Base-by-base conservation (phyloP, 1,139 yeast species). In the Sugiyamaella japonica region DNA sequence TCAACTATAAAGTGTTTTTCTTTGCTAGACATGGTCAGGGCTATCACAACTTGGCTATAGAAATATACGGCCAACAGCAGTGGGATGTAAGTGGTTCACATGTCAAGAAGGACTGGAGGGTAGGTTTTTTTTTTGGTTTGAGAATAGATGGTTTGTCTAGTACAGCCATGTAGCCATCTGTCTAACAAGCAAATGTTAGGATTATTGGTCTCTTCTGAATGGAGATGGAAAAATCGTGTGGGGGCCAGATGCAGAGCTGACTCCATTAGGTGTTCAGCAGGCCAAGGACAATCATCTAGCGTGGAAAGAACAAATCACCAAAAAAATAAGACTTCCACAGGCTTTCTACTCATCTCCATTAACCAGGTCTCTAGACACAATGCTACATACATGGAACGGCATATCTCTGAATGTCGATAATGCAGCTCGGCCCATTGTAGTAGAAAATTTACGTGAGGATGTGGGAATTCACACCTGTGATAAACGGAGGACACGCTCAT, bases 11-110 rank as follows among this genome's bases (percentile, higher is more conserved):
- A 66, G 66, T 86, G 42, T 60, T 86, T 5, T 77, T 83, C 52
- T 72, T 85, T 51, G 90, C 88, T 1, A 75, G 95, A 56, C 95
- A 87, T 64, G 95, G 95, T 7, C 87, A 86, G 69, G 95, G 95
- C 0, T 81, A 75, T 69, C 93, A 86, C 65, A 87, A 87, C 61
- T 72, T 78, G 20, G 88, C 85, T 1, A 79, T 80, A 47, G 73
- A 72, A 28, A 77, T 78, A 58, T 84, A 83, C 65, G 86, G 89
- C 12, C 68, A 75, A 38, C 70, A 75, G 12, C 79, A 69, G 20
- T 86, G 91, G 91, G 76, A 79, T 62, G 68, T 52, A 48, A 48
- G 55, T 52, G 25, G 37, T 23, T 16, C n/a, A 34, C 31, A 44
- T 9, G 15, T 31, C 15, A 31, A 34, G 17, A 29, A 12, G n/a